phyloP scores from a whole-genome alignment of 805 yeast species.

The Zygotorulaspora chibaensis region DNA sequence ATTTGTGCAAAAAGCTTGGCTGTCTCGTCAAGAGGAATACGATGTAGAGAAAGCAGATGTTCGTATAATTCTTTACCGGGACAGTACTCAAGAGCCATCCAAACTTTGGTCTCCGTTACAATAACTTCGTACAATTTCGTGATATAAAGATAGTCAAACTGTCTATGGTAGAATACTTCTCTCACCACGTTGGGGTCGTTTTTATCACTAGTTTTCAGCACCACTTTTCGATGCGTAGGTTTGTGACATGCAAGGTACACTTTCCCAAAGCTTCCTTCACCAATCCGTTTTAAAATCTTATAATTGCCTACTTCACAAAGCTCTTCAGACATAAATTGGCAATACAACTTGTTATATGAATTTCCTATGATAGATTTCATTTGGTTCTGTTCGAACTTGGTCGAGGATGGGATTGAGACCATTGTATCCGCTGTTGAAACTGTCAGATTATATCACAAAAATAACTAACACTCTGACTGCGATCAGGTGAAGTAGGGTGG shows the following conservation, averaged over 20 bases:
- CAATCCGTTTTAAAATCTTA: constrained; percentile 65
- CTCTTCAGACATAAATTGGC: constrained; percentile 44
- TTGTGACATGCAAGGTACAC: constrained; percentile 81
- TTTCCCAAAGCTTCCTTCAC: constrained; percentile 91
- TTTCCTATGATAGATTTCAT: constrained; percentile 47
- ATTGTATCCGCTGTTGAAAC: not conserved
- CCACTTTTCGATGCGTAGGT: constrained; percentile 71
- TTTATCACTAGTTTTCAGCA: constrained; percentile 73
- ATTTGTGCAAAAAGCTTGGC: constrained; percentile 59
- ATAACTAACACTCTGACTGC: no score
- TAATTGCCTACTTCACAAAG: constrained; percentile 77
- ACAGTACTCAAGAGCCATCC: constrained; percentile 89
- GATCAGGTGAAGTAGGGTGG: not conserved
- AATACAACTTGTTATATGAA: constrained; percentile 57
- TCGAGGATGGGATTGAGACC: constrained; percentile 9
- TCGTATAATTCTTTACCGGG: constrained; percentile 75
- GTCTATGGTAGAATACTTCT: constrained; percentile 84
- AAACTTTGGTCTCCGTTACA: constrained; percentile 70
- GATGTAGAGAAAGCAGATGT: constrained; percentile 49
- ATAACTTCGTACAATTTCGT: constrained; percentile 83
- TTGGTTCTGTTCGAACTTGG: constrained; percentile 31
- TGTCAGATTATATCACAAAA: not conserved
- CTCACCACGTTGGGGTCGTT: constrained; percentile 83
- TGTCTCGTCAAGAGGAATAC: constrained; percentile 49
- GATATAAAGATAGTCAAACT: constrained; percentile 77